phyloP scores from a whole-genome alignment of 1,284 basidiomycete species.

The Tausonia pullulans region DNA sequence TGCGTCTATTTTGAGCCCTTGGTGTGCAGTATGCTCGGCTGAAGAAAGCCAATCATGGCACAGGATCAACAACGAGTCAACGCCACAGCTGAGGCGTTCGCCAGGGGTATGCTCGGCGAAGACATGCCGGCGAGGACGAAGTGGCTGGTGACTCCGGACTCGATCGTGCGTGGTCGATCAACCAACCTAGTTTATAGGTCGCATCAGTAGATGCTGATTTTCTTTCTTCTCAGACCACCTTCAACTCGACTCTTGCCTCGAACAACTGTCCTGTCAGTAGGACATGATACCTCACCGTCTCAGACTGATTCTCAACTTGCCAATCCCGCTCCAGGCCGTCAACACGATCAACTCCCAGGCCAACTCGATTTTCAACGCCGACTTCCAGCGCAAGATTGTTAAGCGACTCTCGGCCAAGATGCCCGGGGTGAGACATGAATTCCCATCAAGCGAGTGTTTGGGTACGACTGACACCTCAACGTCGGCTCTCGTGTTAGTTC shows the following conservation, averaged over 20 bases:
- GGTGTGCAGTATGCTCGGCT: too few species aligned
- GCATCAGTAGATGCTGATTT: too few species aligned
- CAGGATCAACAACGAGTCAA: not conserved
- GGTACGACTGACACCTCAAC: too few species aligned
- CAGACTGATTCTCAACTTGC: too few species aligned
- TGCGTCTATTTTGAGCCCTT: too few species aligned
- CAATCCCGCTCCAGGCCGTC: too few species aligned
- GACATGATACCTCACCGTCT: too few species aligned
- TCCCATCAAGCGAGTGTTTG: too few species aligned
- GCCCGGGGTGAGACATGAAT: slow-evolving; percentile 43
- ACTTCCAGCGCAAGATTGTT: slow-evolving; percentile 47
- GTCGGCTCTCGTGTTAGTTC: too few species aligned
- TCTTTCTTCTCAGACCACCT: not conserved
- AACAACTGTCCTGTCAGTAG: not conserved
- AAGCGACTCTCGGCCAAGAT: slow-evolving; percentile 43
- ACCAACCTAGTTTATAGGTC: not conserved
- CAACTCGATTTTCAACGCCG: slow-evolving; percentile 42
- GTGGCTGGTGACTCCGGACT: not conserved
- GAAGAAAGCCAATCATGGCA: not conserved
- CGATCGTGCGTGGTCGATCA: not conserved
- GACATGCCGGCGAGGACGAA: not conserved
- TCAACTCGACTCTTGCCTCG: slow-evolving; percentile 1
- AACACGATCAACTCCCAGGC: not conserved
- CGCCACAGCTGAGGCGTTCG: too few species aligned
- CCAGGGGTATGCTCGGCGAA: not conserved